phyloP scores from a whole-genome alignment of 306 rosid genomes.

The Vigna hirtella region DNA sequence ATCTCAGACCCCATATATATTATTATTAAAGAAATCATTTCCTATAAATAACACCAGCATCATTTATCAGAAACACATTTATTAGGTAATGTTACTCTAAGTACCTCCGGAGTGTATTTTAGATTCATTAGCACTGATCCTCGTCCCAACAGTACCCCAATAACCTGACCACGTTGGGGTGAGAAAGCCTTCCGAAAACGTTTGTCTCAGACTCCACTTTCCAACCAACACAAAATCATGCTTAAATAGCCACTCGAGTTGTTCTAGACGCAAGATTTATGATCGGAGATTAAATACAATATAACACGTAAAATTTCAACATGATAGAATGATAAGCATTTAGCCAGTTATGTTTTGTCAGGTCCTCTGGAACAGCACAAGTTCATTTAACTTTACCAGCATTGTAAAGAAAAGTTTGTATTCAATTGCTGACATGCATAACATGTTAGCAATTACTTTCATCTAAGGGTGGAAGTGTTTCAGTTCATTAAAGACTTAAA shows the following conservation, averaged over 20 bases:
- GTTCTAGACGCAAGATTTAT: neutral
- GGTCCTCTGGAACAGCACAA: conserved; percentile 1
- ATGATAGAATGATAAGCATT: conserved; percentile 2
- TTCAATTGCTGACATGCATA: neutral
- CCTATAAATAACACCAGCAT: neutral
- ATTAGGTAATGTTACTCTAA: no score
- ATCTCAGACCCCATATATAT: neutral
- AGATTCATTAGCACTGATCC: neutral
- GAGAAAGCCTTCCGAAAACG: conserved; percentile 86
- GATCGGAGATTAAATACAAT: conserved; percentile 9
- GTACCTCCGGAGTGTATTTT: neutral
- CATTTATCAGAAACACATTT: neutral
- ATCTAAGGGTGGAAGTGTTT: no score
- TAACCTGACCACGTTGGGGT: conserved; percentile 84
- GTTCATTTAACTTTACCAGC: conserved; percentile 25
- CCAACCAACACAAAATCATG: conserved; percentile 29
- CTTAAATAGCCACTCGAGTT: neutral
- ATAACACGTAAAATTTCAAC: conserved; percentile 23
- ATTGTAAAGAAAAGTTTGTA: neutral
- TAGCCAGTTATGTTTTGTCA: neutral
- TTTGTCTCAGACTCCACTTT: conserved; percentile 77
- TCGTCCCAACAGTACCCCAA: conserved; percentile 77
- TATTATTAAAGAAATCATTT: neutral
- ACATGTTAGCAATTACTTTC: no score
- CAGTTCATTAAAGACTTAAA: no score